Evolutionary conservation across 2,329 filamentous ascomycete species (phyloP).

Genomic region (Akanthomyces lecanii): DNA sequence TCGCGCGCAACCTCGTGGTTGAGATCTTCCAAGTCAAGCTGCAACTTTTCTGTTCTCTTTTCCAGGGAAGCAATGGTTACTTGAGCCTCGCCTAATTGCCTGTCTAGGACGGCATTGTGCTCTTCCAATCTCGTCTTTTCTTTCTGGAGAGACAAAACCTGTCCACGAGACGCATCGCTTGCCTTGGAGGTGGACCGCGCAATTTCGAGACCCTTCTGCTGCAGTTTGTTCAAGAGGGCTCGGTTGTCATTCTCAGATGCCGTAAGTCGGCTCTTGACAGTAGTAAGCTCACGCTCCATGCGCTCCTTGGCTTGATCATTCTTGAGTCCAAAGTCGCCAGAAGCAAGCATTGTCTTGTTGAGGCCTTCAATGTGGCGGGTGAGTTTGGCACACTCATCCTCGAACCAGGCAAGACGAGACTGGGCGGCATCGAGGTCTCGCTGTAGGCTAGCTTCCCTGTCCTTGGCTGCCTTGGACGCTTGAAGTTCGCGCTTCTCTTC

Average conservation of each 20-base stretch:
- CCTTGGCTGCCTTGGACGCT: constrained; percentile 71
- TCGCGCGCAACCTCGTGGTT: constrained; percentile 89
- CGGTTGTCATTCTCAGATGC: constrained; percentile 97
- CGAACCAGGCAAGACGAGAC: constrained; percentile 71
- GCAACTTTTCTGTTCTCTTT: constrained; percentile 91
- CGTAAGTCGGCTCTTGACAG: constrained; percentile 80
- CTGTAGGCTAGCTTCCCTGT: constrained; percentile 72
- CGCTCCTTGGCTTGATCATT: constrained; percentile 94
- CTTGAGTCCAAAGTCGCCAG: constrained; percentile 81
- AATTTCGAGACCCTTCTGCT: constrained; percentile 96
- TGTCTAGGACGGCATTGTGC: constrained; percentile 72
- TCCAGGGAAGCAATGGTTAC: constrained; percentile 77
- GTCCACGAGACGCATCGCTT: constrained; percentile 74
- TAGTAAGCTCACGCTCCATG: constrained; percentile 84
- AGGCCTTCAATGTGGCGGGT: constrained; percentile 78
- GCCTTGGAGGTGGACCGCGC: constrained; percentile 83
- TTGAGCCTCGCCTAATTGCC: constrained; percentile 82
- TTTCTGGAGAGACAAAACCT: constrained; percentile 69
- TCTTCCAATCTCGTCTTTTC: constrained; percentile 84
- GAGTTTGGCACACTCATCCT: constrained; percentile 72
- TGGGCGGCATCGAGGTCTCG: constrained; percentile 78
- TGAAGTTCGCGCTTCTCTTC: constrained; percentile 76
- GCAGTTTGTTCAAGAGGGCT: constrained; percentile 90
- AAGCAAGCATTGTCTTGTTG: constrained; percentile 82
- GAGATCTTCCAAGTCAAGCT: constrained; percentile 82